phyloP scores from a whole-genome alignment of 108 stramenopile species.

The Parmales sp. region DNA sequence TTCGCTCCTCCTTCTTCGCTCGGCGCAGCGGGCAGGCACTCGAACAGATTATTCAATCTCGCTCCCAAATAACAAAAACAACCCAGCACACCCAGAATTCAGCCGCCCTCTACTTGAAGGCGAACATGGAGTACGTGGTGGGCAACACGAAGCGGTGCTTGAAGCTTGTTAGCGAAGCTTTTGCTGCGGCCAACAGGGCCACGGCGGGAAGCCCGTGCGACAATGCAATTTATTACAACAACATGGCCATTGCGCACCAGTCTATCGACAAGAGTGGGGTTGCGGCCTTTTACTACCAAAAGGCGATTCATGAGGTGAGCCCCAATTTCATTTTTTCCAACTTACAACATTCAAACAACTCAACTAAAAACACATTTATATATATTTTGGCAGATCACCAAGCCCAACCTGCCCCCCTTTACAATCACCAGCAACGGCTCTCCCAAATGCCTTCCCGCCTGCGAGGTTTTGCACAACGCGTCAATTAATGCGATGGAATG shows the following conservation, averaged over 20 bases:
- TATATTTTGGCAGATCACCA: too few relatives aligned
- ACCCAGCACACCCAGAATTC: constrained; percentile 29
- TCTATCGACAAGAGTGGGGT: constrained; percentile 50
- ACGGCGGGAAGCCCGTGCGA: too few relatives aligned
- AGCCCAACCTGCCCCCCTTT: too few relatives aligned
- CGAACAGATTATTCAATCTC: too few relatives aligned
- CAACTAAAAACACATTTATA: too few relatives aligned
- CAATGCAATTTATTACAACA: constrained; percentile 62
- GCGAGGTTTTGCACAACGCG: constrained; percentile 50
- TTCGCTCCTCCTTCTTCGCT: too few relatives aligned
- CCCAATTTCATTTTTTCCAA: neutral
- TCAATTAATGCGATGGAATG: constrained; percentile 55
- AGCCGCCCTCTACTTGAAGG: constrained; percentile 60
- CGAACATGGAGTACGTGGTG: constrained; percentile 62
- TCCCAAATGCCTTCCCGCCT: constrained; percentile 38
- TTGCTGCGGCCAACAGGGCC: constrained; percentile 23
- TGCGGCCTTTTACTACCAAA: constrained; percentile 55
- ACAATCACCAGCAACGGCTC: too few relatives aligned
- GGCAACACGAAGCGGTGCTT: constrained; percentile 66
- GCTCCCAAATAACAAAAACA: too few relatives aligned
- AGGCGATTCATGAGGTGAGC: constrained; percentile 28
- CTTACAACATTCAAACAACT: too few relatives aligned
- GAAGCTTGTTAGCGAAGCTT: constrained; percentile 61
- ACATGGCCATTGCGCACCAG: constrained; percentile 59
- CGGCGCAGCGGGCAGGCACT: too few relatives aligned